These are phyloP conservation scores for Fragaria vesca DNA, from an alignment of 306 rosid species.

Conservation along the genomic window DNA sequence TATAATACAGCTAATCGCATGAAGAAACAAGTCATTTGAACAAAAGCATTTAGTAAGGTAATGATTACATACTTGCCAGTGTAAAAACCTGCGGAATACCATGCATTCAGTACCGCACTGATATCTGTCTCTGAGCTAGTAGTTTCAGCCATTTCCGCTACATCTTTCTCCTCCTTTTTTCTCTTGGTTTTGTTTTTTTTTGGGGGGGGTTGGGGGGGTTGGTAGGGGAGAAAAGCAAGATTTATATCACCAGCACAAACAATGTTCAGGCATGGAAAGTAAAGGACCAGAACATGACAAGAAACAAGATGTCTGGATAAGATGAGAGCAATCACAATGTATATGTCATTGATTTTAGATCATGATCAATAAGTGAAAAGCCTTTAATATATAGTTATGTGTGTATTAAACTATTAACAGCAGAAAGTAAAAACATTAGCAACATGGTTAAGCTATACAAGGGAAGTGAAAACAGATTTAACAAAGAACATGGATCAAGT, in stretches of 20 bases:
- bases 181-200: slow-evolving; percentile 39
- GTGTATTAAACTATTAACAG: neutral
- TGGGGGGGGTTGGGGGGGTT: slow-evolving; percentile 6
- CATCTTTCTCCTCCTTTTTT: slow-evolving; percentile 33
- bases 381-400: neutral
- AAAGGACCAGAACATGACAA: neutral
- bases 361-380: neutral
- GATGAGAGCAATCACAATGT: neutral
- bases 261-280: neutral
- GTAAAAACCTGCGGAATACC: slow-evolving; percentile 91
- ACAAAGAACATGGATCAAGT: neutral
- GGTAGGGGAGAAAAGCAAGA: neutral
- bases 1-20: neutral
- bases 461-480: neutral
- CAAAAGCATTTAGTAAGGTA: neutral
- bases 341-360: neutral
- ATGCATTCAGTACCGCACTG: slow-evolving; percentile 65
- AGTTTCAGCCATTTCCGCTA: slow-evolving; percentile 30
- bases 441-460: neutral
- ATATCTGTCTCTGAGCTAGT: slow-evolving; percentile 57
- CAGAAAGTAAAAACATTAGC: neutral
- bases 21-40: neutral
- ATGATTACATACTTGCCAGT: slow-evolving; percentile 68
- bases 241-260: neutral
- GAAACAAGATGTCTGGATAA: neutral